A percentile compares a stretch with the other conserved stretches of the same genome.
Evolutionary conservation across 2,329 filamentous ascomycete genomes (phyloP).

Genomic region (Calonectria pteridis): DNA sequence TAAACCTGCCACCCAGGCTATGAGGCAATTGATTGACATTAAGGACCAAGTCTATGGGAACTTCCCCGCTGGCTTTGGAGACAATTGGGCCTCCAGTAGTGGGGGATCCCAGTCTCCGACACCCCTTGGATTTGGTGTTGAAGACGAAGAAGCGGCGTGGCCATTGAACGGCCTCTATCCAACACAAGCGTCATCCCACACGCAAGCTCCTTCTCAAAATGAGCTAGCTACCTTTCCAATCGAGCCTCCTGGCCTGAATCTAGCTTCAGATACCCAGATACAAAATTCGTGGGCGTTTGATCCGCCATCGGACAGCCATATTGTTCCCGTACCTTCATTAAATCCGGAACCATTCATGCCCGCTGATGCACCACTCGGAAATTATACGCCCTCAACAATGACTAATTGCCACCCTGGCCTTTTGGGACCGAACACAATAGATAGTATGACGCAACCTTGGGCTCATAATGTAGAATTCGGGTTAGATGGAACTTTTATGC

Average conservation of each 20-base stretch:
- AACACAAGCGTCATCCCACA: background rate
- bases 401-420: background rate
- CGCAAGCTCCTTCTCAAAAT: background rate
- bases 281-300: background rate
- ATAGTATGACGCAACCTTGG: background rate
- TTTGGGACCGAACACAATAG: background rate
- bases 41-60: background rate
- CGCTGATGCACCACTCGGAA: background rate
- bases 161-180: background rate
- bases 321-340: background rate
- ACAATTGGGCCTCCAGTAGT: background rate
- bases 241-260: background rate
- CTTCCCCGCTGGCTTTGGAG: background rate
- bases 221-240: background rate
- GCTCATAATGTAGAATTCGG: background rate
- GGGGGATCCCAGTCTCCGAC: background rate
- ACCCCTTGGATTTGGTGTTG: background rate
- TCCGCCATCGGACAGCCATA: background rate
- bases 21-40: background rate
- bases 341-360: background rate
- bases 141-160: background rate
- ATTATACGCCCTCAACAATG: background rate
- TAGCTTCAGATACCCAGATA: background rate
- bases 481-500: background rate
- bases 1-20: background rate